Evolutionary conservation across 164 flowering plant genomes (phyloP).

Genomic region (Stephania cephalantha): DNA sequence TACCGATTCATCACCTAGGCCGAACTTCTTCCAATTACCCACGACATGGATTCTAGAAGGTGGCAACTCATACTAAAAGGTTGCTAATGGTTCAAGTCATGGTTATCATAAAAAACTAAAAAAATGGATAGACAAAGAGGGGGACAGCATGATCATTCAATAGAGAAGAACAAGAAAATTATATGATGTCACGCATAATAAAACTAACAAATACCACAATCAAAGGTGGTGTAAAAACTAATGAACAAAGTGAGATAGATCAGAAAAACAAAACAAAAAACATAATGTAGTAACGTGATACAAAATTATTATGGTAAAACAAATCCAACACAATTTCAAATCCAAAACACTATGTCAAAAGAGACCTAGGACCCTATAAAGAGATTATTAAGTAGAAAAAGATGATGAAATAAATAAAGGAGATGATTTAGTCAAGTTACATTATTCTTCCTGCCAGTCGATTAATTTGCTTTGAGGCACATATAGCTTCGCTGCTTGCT

Average conservation of each 20-base stretch:
- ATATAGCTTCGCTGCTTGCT: slow-evolving; percentile 49
- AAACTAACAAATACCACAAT: background rate
- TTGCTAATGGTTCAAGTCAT: background rate
- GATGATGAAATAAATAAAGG: background rate
- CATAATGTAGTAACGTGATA: background rate
- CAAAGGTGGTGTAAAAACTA: background rate
- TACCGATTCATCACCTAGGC: no score
- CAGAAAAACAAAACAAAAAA: background rate
- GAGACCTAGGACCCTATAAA: background rate
- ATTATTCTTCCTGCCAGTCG: slow-evolving; percentile 53
- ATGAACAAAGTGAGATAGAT: background rate
- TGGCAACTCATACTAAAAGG: background rate
- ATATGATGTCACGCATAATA: background rate
- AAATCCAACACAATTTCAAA: background rate
- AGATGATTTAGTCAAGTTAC: background rate
- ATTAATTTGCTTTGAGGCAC: slow-evolving; percentile 69
- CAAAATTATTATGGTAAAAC: background rate
- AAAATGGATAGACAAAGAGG: background rate
- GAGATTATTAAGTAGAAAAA: background rate
- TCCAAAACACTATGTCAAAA: background rate
- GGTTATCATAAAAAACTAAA: background rate
- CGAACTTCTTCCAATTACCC: background rate
- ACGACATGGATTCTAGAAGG: background rate
- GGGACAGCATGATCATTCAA: background rate
- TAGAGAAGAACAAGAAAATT: background rate